A percentile compares a stretch with the other conserved stretches of the same genome.
These are phyloP conservation scores for Diaporthe sp. DNA, from an alignment of 2,329 filamentous ascomycete genomes.

Conservation along the genomic window DNA sequence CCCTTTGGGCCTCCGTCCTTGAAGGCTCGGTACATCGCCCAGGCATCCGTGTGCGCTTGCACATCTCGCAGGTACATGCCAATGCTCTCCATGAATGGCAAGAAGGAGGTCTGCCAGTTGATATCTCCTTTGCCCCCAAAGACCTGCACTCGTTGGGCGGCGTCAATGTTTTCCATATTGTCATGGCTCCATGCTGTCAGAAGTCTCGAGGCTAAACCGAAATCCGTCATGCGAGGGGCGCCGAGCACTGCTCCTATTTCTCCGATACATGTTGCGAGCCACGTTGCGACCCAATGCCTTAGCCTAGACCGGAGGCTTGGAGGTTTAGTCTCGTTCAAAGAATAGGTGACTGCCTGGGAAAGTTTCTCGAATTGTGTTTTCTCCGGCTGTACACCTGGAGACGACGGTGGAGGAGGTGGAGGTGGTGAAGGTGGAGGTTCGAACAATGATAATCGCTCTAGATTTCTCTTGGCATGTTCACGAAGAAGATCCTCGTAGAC, in stretches of 20 bases:
- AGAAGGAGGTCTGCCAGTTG: not conserved
- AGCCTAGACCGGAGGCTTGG: not conserved
- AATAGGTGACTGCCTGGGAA: not conserved
- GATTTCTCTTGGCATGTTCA: not conserved
- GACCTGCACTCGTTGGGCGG: not conserved
- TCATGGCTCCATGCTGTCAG: not conserved
- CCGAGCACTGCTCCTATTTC: not conserved
- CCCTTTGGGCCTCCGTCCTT: not conserved
- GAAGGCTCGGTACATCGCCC: not conserved
- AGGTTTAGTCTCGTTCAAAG: not conserved
- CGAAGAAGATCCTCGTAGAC: not conserved
- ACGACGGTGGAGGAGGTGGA: too few relatives aligned
- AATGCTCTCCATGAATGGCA: slow-evolving; percentile 4
- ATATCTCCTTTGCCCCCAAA: not conserved
- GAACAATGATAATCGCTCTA: not conserved
- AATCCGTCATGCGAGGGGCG: not conserved
- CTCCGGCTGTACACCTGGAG: not conserved
- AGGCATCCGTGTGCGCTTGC: not conserved
- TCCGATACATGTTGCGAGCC: not conserved
- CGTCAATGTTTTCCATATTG: not conserved
- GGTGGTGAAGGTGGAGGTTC: not conserved
- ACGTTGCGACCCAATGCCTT: not conserved
- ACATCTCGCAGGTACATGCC: slow-evolving; percentile 11
- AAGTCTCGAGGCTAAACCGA: not conserved
- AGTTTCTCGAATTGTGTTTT: slow-evolving; percentile 6